These are phyloP conservation scores for Eucalyptus tenuipes DNA, from an alignment of 345 rosid genomes.

Conservation along the genomic window DNA sequence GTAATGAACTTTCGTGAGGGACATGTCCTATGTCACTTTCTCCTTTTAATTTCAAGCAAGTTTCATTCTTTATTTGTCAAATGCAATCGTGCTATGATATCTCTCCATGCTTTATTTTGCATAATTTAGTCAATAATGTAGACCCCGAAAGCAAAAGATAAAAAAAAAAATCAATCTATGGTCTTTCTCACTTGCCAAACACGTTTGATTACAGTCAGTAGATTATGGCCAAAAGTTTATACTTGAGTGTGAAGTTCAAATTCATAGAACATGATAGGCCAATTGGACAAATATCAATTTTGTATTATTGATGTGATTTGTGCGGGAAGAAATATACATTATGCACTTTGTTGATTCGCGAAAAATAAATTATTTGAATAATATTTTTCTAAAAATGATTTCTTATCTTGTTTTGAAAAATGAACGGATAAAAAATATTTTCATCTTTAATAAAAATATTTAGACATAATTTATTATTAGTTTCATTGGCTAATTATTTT, in stretches of 20 bases:
- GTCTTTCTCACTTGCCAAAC: background rate
- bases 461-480: rapidly evolving
- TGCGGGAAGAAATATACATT: background rate
- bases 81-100: background rate
- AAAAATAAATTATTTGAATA: background rate
- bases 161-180: background rate
- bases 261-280: background rate
- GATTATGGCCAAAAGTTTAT: background rate
- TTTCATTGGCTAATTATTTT: background rate
- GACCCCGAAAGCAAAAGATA: background rate
- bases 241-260: background rate
- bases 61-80: background rate
- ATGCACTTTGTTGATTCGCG: rapidly evolving
- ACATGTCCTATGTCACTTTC: background rate
- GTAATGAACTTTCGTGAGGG: background rate
- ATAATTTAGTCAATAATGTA: background rate
- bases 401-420: background rate
- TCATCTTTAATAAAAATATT: rapidly evolving
- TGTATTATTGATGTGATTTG: background rate
- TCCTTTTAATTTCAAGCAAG: background rate
- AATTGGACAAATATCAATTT: background rate
- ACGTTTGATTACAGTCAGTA: background rate
- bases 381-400: background rate
- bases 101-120: background rate
- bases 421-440: background rate